Base-by-base conservation (phyloP, 169 alveolate species). In the Neospora caninum region DNA sequence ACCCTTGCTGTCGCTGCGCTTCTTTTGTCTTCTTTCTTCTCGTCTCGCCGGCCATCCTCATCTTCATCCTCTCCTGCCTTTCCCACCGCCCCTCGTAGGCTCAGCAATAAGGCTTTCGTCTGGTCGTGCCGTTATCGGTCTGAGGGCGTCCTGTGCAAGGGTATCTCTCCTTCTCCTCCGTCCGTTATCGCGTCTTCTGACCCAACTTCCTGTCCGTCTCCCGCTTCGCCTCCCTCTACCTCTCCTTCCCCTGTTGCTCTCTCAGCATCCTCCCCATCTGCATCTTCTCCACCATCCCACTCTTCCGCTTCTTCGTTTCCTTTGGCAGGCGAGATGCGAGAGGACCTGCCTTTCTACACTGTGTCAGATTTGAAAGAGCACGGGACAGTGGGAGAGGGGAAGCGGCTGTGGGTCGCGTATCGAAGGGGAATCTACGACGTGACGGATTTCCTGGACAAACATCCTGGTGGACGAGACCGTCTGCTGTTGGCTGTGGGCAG, bases 371-470 rank as follows among this genome's bases (percentile, higher is more conserved):
- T 82, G 89, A 54, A 41, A n/a, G 97, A 25, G 42, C 88, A 96
- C 22, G 84, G 96, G 22, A 53, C 94, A 16, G 54, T 54, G 83
- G 97, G 95, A 88, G 88, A 58, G 54, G 97, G 94, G 31, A n/a
- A 45, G n/a, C 22, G 97, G 20, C 95, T 96, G 7, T 96, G 98
- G 97, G 96, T 96, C 27, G 49, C 96, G 27, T 88, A 92, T 38
- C 73, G 89, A 42, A 94, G 92, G 2, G 97, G 97, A 39, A 97
- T 96, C 53, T 96, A 96, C 64, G 97, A 96, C 82, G 82, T 96
- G 25, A 95, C 98, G 25, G 94, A 95, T 10, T 96, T 96, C 69
- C 54, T 96, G 22, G 69, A 93, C n/a, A 43, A 36, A 36, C 98
- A 64, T 64, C 92, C 95, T 7, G 95, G 94, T 4, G 95, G 95